Evolutionary conservation across 257 asterid genomes (phyloP).

Genomic region (Cynanchum wilfordii): DNA sequence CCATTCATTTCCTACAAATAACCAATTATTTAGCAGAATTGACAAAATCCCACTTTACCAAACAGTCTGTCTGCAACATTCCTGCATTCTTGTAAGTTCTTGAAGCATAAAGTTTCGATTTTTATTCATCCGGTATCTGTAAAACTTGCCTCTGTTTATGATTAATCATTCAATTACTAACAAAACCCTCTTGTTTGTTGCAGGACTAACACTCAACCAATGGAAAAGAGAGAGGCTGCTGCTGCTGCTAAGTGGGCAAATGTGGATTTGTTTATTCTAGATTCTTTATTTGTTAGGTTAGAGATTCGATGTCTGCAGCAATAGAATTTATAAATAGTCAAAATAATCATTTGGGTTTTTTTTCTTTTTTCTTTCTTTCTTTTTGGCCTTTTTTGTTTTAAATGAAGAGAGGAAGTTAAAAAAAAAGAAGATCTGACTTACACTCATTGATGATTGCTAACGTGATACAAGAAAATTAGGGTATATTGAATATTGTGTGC

Average conservation of each 20-base stretch:
- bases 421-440: constrained; percentile 39
- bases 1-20: constrained; percentile 25
- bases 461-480: constrained; percentile 34
- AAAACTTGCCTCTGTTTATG: background rate
- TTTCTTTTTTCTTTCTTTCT: too few species aligned
- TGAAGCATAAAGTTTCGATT: too few species aligned
- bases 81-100: too few species aligned
- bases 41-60: constrained; percentile 20
- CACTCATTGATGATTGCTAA: constrained; percentile 36
- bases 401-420: constrained; percentile 27
- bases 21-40: constrained; percentile 22
- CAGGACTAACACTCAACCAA: constrained; percentile 31
- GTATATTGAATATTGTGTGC: constrained; percentile 16
- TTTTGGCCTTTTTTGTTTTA: constrained; percentile 29
- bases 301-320: constrained; percentile 35
- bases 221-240: constrained; percentile 11
- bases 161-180: constrained; percentile 3
- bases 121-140: too few species aligned
- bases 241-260: constrained; percentile 28
- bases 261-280: constrained; percentile 26
- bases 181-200: constrained; percentile 18
- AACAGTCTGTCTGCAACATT: background rate
- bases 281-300: constrained; percentile 54
- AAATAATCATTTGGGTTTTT: constrained; percentile 33
- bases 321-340: constrained; percentile 39